Evolutionary conservation across 2,329 filamentous ascomycete species (phyloP).

Genomic region (Conoideocrella luteorostrata): DNA sequence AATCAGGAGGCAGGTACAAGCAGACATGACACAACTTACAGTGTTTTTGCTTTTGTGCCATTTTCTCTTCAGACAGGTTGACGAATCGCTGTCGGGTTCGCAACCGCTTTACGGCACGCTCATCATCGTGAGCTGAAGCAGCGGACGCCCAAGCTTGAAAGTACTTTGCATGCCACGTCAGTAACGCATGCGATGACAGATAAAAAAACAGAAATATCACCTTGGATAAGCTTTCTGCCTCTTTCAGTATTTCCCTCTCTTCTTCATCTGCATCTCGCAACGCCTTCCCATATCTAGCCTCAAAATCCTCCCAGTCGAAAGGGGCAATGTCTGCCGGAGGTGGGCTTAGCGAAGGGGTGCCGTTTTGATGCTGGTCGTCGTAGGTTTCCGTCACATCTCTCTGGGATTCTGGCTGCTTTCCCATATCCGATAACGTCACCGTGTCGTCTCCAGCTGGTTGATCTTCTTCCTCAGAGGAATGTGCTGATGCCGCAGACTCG

Average conservation of each 20-base stretch:
- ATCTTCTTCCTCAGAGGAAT: conserved; percentile 9
- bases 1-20: not conserved
- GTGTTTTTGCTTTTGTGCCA: conserved; percentile 71
- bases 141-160: conserved; percentile 75
- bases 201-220: too few species aligned
- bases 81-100: conserved; percentile 75
- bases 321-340: conserved; percentile 43
- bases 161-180: conserved; percentile 45
- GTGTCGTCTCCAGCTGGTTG: conserved; percentile 12
- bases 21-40: conserved; percentile 47
- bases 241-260: conserved; percentile 59
- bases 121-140: conserved; percentile 65
- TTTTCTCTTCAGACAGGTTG: conserved; percentile 61
- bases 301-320: conserved; percentile 75
- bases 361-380: conserved; percentile 23
- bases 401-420: conserved; percentile 15
- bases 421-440: conserved; percentile 15
- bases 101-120: conserved; percentile 70
- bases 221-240: conserved; percentile 62
- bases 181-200: too few species aligned
- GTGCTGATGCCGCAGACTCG: conserved; percentile 1
- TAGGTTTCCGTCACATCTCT: conserved; percentile 34
- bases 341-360: conserved; percentile 35
- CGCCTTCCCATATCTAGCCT: conserved; percentile 59
- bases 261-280: conserved; percentile 56